phyloP scores from a whole-genome alignment of 177 flowering plant species.

The Vitis hybrid region DNA sequence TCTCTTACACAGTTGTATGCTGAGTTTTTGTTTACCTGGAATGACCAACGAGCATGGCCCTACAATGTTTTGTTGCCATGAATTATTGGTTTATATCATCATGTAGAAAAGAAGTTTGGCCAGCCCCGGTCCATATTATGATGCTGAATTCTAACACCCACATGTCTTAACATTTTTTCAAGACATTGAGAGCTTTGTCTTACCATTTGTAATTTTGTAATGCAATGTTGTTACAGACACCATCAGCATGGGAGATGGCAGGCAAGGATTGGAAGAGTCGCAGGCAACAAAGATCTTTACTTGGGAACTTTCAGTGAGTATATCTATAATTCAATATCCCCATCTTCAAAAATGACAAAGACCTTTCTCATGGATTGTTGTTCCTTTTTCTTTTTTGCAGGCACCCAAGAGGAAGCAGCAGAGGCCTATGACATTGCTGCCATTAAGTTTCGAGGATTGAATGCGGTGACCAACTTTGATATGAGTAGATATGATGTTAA shows the following conservation, averaged over 20 bases:
- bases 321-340: background rate
- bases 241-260: slow-evolving; percentile 98
- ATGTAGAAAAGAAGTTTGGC: too few species aligned
- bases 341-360: background rate
- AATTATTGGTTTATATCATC: too few species aligned
- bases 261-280: slow-evolving; percentile 93
- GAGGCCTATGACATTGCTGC: slow-evolving; percentile 99
- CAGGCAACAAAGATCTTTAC: slow-evolving; percentile 93
- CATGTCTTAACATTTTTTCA: too few species aligned
- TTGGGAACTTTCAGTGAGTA: slow-evolving; percentile 88
- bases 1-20: too few species aligned
- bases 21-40: too few species aligned
- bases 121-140: too few species aligned
- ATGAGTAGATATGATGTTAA: slow-evolving; percentile 88
- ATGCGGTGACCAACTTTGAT: slow-evolving; percentile 93
- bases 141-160: too few species aligned
- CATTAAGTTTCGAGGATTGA: slow-evolving; percentile 87
- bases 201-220: background rate
- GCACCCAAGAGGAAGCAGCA: slow-evolving; percentile 98
- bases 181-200: too few species aligned
- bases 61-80: too few species aligned
- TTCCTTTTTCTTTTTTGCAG: slow-evolving; percentile 26
- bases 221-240: slow-evolving; percentile 44
- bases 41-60: too few species aligned
- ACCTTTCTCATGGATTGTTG: background rate